Base-by-base conservation (phyloP, 768 basidiomycete genomes). In the Lyophyllum shimeji region DNA sequence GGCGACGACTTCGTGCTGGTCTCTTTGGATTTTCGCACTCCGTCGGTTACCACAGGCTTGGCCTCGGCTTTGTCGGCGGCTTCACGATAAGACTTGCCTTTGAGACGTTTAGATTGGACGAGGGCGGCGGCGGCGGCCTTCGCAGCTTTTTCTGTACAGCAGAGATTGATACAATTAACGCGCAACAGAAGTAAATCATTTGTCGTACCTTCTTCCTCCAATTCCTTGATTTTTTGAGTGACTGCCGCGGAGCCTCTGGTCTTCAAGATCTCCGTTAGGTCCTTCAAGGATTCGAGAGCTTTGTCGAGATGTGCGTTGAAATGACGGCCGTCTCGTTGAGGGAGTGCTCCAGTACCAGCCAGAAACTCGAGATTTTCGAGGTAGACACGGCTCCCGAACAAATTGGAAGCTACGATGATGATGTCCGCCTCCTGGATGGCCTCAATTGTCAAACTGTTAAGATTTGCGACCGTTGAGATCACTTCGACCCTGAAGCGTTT, bases 261-360 rank as follows among this genome's bases (percentile, higher is more conserved):
- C 57, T 82, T 79, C 17, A 98, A 72, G 6, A 80, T 77, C 29
- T 89, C 84, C 2, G 89, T 85, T 60, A 96, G 93, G 1, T 65
- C 69, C 63, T 77, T 76, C 34, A 96, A 73, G 1, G 81, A 74
- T 8, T 73, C 74, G 49, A 90, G 71, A 21, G 81, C 76, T 42
- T 82, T 79, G 18, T 89, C 84, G 20, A 96, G 76, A 27, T 89
- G 82, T n/a, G 87, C 86, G 50, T 89, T 86, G 78, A 95, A 97
- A 74, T 93, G 93, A 18, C 95, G 85, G 12, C 93, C 93, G 31
- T 93, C 89, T 31, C 85, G 82, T n/a, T 74, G 71, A 1, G 93
- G 92, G 33, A 95, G 76, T 17, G 82, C 71, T 2, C 88, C 85
- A 7, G 78, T 85, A 6, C 80, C 89, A 3, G 86, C 82, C 42